A percentile compares a stretch with the other conserved stretches of the same genome.
These are phyloP conservation scores for Glonium stellatum DNA, from an alignment of 495 filamentous ascomycete genomes.

Conservation along the genomic window DNA sequence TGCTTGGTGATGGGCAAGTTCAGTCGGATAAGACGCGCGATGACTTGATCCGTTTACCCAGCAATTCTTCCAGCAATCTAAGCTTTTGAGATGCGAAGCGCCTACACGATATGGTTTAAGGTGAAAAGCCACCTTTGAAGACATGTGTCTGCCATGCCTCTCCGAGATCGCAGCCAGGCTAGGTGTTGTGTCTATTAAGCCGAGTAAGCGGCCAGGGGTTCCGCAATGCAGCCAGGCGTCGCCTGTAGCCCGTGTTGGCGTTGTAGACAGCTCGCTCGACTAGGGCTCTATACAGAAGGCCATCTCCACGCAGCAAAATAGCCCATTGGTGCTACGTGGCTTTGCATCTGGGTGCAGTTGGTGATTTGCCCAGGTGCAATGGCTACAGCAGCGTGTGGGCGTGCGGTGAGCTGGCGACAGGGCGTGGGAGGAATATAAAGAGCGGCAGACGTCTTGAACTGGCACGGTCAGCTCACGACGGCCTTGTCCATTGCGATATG, in stretches of 20 bases:
- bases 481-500: neutral
- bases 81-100: neutral
- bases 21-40: neutral
- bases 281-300: slow-evolving; percentile 2
- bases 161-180: neutral
- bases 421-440: slow-evolving; percentile 1
- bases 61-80: neutral
- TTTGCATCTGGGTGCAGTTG: neutral
- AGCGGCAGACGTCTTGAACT: neutral
- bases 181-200: neutral
- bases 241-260: neutral
- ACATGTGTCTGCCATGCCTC: neutral
- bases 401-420: neutral
- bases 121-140: too few relatives aligned
- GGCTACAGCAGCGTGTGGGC: neutral
- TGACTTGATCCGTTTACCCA: neutral
- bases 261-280: neutral
- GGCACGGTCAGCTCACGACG: neutral
- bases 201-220: neutral
- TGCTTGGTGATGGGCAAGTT: neutral
- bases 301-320: neutral
- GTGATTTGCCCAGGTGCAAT: neutral
- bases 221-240: neutral
- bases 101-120: too few relatives aligned
- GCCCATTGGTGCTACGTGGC: slow-evolving; percentile 7